Evolutionary conservation across 1,139 yeast species (phyloP), one percentile per base, ranked within the genome.

Genomic region (Spathaspora sp.): DNA sequence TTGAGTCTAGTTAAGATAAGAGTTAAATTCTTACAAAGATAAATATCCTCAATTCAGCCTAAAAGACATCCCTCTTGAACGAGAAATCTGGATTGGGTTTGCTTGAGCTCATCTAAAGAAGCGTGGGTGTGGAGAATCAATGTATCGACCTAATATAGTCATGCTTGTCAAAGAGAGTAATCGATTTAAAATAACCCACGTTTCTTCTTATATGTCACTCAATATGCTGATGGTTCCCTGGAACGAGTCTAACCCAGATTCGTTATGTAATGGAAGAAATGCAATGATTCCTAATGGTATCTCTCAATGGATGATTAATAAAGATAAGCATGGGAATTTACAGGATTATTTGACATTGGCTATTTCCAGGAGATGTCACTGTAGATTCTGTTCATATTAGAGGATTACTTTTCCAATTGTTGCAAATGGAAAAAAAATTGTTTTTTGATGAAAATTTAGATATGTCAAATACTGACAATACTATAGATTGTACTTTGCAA

Each of bases 11-110:
- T 20, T 20, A 20, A 20, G 4, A 20, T n/a, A n/a, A n/a, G n/a
- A n/a, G n/a, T 41, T 52, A 49, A 51, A 43, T 25, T 47, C 49
- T 9, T 13, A 39, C 13, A 38, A 41, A 17, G 11, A 24, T 2
- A 38, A 45, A 33, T 42, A 47, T 11, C 17, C 51, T 10, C 13
- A 17, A 6, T 39, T 15, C 9, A 34, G 25, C 1, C 10, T 39
- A 15, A 26, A 41, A 11, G 40, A 48, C 11, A 36, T 23, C 38
- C 69, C 70, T 10, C 52, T 57, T 3, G 68, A 65, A 25, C 61
- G 74, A 39, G 70, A 73, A 46, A 60, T 75, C 53, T 78, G 79
- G 73, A 56, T 77, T 36, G 79, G 79, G 4, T 72, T 77, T 56
- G 78, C 77, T 0, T 66, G 79, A 53, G 67, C 78, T 4, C 78